These are phyloP conservation scores for Chalciporus sp. DNA, from an alignment of 1,284 basidiomycete genomes.

Conservation along the genomic window DNA sequence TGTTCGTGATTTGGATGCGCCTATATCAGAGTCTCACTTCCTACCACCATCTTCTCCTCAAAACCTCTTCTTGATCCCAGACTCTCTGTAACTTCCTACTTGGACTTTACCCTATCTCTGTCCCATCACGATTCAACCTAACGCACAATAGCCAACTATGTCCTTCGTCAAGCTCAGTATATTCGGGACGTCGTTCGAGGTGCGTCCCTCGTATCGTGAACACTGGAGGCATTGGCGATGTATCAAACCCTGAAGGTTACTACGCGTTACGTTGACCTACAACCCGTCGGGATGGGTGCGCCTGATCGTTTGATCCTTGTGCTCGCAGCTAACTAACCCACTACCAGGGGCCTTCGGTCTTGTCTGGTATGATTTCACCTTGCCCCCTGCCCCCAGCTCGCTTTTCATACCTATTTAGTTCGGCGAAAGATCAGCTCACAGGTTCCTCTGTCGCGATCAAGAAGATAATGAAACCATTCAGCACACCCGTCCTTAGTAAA, in stretches of 20 bases:
- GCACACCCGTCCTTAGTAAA: conserved; percentile 97
- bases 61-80: not conserved
- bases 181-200: conserved; percentile 96
- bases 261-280: conserved; percentile 98
- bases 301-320: conserved; percentile 28
- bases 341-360: conserved; percentile 84
- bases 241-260: conserved; percentile 72
- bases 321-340: conserved; percentile 18
- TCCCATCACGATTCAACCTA: conserved; percentile 6
- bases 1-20: conserved; percentile 18
- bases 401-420: conserved; percentile 51
- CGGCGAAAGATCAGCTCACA: conserved; percentile 97
- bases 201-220: conserved; percentile 33
- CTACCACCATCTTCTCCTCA: conserved; percentile 17
- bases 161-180: conserved; percentile 98
- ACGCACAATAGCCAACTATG: conserved; percentile 44
- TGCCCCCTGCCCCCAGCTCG: not conserved
- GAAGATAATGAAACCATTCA: conserved; percentile 99
- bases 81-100: not conserved
- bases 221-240: conserved; percentile 19
- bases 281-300: conserved; percentile 99
- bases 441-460: conserved; percentile 95
- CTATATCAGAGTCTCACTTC: conserved; percentile 14
- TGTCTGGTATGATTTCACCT: conserved; percentile 70
- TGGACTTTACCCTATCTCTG: not conserved